phyloP scores from a whole-genome alignment of 2,329 filamentous ascomycete genomes.

The Trichoderma polysporum region DNA sequence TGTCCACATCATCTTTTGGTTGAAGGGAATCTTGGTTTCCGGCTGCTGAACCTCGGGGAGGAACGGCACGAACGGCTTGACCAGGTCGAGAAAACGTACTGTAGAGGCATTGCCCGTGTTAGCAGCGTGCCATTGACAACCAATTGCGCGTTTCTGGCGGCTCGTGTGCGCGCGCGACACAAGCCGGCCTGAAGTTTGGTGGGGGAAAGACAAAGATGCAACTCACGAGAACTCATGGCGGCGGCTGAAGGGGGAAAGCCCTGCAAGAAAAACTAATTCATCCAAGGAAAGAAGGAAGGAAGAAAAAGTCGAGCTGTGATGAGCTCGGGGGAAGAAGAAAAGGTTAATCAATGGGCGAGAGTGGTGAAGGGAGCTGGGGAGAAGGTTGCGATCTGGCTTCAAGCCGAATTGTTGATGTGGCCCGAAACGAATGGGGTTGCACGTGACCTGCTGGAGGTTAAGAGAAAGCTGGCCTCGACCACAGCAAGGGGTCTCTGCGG shows the following conservation, averaged over 20 bases:
- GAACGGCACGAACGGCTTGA: slow-evolving; percentile 99
- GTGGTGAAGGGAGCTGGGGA: slow-evolving; percentile 36
- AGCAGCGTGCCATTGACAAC: slow-evolving; percentile 28
- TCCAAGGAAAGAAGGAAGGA: slow-evolving; percentile 38
- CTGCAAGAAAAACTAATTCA: slow-evolving; percentile 41
- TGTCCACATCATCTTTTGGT: slow-evolving; percentile 97
- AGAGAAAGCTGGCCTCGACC: slow-evolving; percentile 20
- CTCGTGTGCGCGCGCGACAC: slow-evolving; percentile 22
- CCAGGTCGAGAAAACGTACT: slow-evolving; percentile 99
- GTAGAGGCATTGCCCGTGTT: slow-evolving; percentile 28
- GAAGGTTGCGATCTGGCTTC: slow-evolving; percentile 47
- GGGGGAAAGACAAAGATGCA: slow-evolving; percentile 18
- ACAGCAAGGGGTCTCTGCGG: background rate
- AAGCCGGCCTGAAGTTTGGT: slow-evolving; percentile 23
- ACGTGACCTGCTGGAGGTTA: slow-evolving; percentile 33
- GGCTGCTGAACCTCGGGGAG: slow-evolving; percentile 98
- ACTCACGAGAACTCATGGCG: slow-evolving; percentile 59
- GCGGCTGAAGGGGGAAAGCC: slow-evolving; percentile 38
- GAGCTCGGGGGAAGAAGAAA: slow-evolving; percentile 37
- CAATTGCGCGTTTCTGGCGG: slow-evolving; percentile 30
- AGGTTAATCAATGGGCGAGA: slow-evolving; percentile 29
- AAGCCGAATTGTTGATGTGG: slow-evolving; percentile 47
- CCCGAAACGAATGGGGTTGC: slow-evolving; percentile 37
- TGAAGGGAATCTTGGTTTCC: slow-evolving; percentile 98
- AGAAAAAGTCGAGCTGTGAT: slow-evolving; percentile 39